Percentiles rank a stretch among this genome's conserved stretches.
phyloP scores from a whole-genome alignment of 1,284 basidiomycete genomes.

The Wolfiporia cocos region DNA sequence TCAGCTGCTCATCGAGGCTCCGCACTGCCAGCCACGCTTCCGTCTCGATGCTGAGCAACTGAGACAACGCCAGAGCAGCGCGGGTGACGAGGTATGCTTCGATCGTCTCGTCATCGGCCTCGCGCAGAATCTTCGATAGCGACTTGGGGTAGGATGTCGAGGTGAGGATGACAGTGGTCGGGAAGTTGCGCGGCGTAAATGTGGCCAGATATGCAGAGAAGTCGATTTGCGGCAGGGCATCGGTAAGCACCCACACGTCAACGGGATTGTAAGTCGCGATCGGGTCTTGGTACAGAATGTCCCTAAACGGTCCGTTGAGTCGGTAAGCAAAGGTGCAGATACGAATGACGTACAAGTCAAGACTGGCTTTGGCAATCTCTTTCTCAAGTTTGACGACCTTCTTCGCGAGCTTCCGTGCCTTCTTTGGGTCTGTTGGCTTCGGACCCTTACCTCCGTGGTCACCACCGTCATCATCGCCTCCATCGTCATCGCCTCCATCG shows the following conservation, averaged over 20 bases:
- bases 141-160: constrained; percentile 75
- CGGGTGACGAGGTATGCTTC: constrained; percentile 84
- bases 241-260: constrained; percentile 62
- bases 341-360: constrained; percentile 52
- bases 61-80: constrained; percentile 59
- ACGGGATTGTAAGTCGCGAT: constrained; percentile 87
- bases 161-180: constrained; percentile 74
- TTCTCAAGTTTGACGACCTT: constrained; percentile 79
- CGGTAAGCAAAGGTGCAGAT: neutral
- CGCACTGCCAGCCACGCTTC: constrained; percentile 73
- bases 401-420: constrained; percentile 61
- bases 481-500: constrained; percentile 56
- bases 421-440: constrained; percentile 35
- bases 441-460: constrained; percentile 30
- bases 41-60: constrained; percentile 67
- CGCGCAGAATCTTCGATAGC: constrained; percentile 66
- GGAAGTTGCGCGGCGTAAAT: constrained; percentile 77
- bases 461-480: constrained; percentile 37
- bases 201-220: constrained; percentile 82
- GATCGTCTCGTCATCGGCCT: constrained; percentile 67
- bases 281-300: constrained; percentile 71
- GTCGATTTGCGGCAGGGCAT: constrained; percentile 71
- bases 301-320: constrained; percentile 31
- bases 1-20: constrained; percentile 63
- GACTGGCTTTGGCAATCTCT: constrained; percentile 73